These are phyloP conservation scores for Penicillium sp. DNA, from an alignment of 2,329 filamentous ascomycete species.

Conservation along the genomic window DNA sequence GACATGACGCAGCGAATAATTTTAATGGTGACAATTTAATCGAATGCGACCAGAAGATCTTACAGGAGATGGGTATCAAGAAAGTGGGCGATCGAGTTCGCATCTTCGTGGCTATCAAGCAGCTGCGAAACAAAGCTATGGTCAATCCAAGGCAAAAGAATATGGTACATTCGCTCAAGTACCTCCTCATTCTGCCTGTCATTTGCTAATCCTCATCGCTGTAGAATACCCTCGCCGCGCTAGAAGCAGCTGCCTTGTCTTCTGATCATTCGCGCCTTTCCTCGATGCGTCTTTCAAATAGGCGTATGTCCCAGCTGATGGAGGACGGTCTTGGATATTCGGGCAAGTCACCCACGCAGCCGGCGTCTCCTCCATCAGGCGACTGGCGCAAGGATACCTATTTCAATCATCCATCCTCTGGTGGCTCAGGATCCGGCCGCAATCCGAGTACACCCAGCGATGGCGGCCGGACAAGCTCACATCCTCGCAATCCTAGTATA, in stretches of 20 bases:
- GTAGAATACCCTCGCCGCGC: conserved; percentile 79
- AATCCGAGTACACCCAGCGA: conserved; percentile 66
- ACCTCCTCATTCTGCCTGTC: background rate
- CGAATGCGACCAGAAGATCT: conserved; percentile 93
- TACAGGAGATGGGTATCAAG: conserved; percentile 98
- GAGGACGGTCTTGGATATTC: conserved; percentile 46
- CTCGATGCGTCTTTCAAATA: conserved; percentile 60
- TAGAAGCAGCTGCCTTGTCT: conserved; percentile 68
- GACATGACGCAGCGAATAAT: conserved; percentile 67
- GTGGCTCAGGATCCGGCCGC: conserved; percentile 56
- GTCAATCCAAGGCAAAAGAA: conserved; percentile 81
- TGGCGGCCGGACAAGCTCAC: conserved; percentile 64
- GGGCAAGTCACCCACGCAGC: conserved; percentile 65
- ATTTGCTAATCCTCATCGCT: background rate
- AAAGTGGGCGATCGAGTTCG: conserved; percentile 96
- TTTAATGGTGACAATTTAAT: conserved; percentile 97
- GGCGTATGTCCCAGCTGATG: conserved; percentile 60
- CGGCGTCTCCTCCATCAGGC: conserved; percentile 66
- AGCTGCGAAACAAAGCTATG: conserved; percentile 74
- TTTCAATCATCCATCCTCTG: conserved; percentile 57
- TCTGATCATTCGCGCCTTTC: conserved; percentile 66
- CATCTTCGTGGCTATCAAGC: conserved; percentile 82
- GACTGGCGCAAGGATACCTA: conserved; percentile 55
- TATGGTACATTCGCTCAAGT: conserved; percentile 63
- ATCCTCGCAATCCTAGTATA: conserved; percentile 80